Base-by-base conservation (phyloP, 1,284 basidiomycete genomes). In the Apiotrichum gracile region DNA sequence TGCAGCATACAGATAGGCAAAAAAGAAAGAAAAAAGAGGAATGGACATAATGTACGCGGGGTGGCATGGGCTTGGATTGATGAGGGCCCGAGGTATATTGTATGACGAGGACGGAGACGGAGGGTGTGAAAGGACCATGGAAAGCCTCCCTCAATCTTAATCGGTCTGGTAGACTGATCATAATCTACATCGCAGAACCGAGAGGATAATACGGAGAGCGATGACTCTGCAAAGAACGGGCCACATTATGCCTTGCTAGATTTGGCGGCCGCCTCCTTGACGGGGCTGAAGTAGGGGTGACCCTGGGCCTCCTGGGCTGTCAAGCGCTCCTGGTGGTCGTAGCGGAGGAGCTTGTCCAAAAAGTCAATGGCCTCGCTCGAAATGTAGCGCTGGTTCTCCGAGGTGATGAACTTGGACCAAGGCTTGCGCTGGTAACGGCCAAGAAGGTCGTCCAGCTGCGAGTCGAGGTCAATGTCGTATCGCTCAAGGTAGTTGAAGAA, bases 331-430 rank as follows among this genome's bases (percentile, higher is more conserved):
- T 96, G 91, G 72, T 97, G 94, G 73, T 97, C 75, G 74, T 97
- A 98, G 45, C 90, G 85, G 66, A 98, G 82, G 43, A 98, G 80
- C 77, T 93, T 93, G 78, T 98, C 94, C 58, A 98, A 77, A 69
- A 97, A 87, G 78, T 97, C 92, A 66, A 93, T 87, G n/a, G 91
- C 92, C 70, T 94, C 91, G 72, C 91, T 96, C n/a, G 91, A 91
- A 63, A 97, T 91, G 76, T 90, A 97, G 51, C 92, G 84, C 75
- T 96, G 91, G 74, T 97, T 97, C 71, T 98, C 94, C 43, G 67
- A 86, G 8, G 89, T 93, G 66, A 94, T 87, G 75, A 96, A 94
- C 57, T 86, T 82, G 45, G 87, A 85, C 92, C 94, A 98, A 5
- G 91, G 87, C 75, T 94, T 97, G 70, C 88, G 84, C 55, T 87